Conservation (phyloP, 441 rosid species). For the Erodium texanum region DNA sequence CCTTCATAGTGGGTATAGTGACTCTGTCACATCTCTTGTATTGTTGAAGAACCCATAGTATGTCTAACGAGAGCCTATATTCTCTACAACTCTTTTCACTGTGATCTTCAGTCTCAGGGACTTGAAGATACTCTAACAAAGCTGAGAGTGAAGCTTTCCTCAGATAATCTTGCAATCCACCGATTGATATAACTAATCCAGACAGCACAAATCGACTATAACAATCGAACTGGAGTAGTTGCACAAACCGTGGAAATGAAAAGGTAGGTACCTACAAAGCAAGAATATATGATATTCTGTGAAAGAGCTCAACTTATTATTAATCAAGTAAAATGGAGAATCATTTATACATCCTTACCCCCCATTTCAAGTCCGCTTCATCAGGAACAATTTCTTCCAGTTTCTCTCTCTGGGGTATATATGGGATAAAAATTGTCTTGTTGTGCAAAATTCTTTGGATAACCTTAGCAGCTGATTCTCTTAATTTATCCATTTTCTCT, state of each 20-base stretch:
- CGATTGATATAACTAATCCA: slow-evolving; percentile 81
- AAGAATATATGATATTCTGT: slow-evolving; percentile 17
- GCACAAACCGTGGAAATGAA: slow-evolving; percentile 77
- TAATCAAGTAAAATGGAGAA: slow-evolving; percentile 13
- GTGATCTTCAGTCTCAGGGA: slow-evolving; percentile 32
- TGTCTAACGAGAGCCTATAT: slow-evolving; percentile 43
- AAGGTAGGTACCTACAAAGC: slow-evolving; percentile 65
- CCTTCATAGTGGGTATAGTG: slow-evolving; percentile 83
- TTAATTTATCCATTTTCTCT: slow-evolving; percentile 89
- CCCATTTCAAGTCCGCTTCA: slow-evolving; percentile 54
- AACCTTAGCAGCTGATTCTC: slow-evolving; percentile 83
- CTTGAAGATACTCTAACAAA: slow-evolving; percentile 60
- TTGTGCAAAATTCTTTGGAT: slow-evolving; percentile 68
- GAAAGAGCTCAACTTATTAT: slow-evolving; percentile 12
- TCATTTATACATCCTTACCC: slow-evolving; percentile 36
- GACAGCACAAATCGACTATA: slow-evolving; percentile 65
- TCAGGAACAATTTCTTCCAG: slow-evolving; percentile 63
- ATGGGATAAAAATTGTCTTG: slow-evolving; percentile 42
- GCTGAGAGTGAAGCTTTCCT: slow-evolving; percentile 66
- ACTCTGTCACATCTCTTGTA: slow-evolving; percentile 74
- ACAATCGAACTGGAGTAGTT: slow-evolving; percentile 48
- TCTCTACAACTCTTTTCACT: slow-evolving; percentile 40
- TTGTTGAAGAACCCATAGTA: slow-evolving; percentile 73
- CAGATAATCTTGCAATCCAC: slow-evolving; percentile 91
- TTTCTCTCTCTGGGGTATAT: slow-evolving; percentile 59